These are phyloP conservation scores for Begonia peltatifolia DNA, from an alignment of 306 rosid species.

Conservation along the genomic window DNA sequence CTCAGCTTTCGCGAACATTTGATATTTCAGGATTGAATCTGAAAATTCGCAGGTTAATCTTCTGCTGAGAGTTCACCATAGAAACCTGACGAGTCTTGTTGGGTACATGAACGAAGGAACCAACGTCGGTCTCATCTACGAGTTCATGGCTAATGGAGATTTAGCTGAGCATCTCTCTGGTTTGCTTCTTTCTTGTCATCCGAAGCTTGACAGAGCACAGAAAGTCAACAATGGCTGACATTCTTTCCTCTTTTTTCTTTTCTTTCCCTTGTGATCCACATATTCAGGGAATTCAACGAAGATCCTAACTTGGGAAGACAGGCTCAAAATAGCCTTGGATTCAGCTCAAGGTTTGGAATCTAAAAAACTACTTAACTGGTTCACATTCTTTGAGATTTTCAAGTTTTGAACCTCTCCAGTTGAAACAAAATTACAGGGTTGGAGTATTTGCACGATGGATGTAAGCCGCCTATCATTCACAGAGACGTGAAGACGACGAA, in stretches of 20 bases:
- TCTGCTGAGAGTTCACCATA: constrained; percentile 24
- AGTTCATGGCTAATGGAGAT: constrained; percentile 24
- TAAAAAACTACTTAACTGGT: too few relatives aligned
- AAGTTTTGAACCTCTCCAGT: too few relatives aligned
- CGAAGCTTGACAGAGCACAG: not conserved
- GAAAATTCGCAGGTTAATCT: constrained; percentile 20
- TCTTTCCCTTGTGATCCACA: not conserved
- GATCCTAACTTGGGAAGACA: constrained; percentile 22
- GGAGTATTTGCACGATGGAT: constrained; percentile 43
- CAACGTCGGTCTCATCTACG: constrained; percentile 15
- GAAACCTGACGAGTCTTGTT: constrained; percentile 21
- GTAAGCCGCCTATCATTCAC: constrained; percentile 29
- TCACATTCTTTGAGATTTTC: too few relatives aligned
- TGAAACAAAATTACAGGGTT: constrained; percentile 20
- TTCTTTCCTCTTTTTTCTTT: not conserved
- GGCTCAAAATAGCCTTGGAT: constrained; percentile 24
- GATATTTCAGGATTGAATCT: not conserved
- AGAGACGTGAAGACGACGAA: constrained; percentile 26
- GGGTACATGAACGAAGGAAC: constrained; percentile 20
- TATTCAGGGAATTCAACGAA: constrained; percentile 2
- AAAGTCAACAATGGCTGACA: not conserved
- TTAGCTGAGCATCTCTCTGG: constrained; percentile 8
- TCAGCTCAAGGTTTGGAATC: constrained; percentile 22
- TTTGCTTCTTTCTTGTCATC: not conserved
- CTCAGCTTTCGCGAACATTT: not conserved